phyloP scores from a whole-genome alignment of 129 eudicot species.

The Helichrysum umbraculigerum region DNA sequence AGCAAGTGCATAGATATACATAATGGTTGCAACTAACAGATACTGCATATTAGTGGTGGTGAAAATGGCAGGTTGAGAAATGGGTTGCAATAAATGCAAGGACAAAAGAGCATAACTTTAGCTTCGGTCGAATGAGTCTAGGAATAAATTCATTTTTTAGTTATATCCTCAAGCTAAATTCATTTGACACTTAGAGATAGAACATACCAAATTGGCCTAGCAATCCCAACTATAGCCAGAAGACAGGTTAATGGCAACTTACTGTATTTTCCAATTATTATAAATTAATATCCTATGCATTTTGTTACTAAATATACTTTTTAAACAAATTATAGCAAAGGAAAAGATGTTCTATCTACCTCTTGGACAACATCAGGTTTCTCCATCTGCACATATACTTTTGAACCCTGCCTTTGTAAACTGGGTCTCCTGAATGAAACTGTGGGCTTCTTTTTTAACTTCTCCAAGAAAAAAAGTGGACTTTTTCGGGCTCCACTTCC shows the following conservation, averaged over 20 bases:
- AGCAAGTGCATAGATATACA: neutral
- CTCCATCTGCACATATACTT: conserved; percentile 63
- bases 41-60: no score
- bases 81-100: no score
- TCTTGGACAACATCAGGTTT: conserved; percentile 88
- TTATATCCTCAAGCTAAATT: neutral
- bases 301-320: conserved; percentile 1
- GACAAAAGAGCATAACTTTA: no score
- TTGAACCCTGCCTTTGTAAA: conserved; percentile 64
- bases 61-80: no score
- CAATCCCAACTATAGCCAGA: neutral
- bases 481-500: conserved; percentile 61
- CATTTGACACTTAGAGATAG: neutral
- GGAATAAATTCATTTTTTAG: no score
- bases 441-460: conserved; percentile 40
- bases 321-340: neutral
- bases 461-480: conserved; percentile 59
- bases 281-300: conserved; percentile 2
- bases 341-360: conserved; percentile 38
- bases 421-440: conserved; percentile 51
- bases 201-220: neutral
- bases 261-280: neutral
- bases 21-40: neutral
- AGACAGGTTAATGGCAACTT: neutral
- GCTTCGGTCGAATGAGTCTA: no score